Evolutionary conservation across 1,284 basidiomycete genomes (phyloP).

Genomic region (Irpex sp.): DNA sequence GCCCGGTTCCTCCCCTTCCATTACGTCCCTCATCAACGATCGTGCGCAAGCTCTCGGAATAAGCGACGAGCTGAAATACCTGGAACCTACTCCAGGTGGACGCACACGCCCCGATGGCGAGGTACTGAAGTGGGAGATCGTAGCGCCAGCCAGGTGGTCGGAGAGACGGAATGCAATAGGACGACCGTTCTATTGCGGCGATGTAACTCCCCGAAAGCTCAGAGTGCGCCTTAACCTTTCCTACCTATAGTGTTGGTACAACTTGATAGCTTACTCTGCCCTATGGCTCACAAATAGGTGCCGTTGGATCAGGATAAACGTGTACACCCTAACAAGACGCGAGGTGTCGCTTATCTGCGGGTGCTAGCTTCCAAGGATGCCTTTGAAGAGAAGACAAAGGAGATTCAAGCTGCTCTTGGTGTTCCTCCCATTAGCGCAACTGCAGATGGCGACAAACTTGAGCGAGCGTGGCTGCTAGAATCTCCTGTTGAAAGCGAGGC

Average conservation of each 20-base stretch:
- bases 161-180: slow-evolving; percentile 24
- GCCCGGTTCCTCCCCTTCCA: slow-evolving; percentile 27
- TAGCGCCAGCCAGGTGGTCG: slow-evolving; percentile 28
- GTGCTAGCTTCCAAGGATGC: slow-evolving; percentile 30
- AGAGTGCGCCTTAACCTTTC: slow-evolving; percentile 40
- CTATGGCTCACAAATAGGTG: slow-evolving; percentile 32
- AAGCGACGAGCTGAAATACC: slow-evolving; percentile 35
- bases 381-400: slow-evolving; percentile 28
- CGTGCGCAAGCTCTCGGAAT: slow-evolving; percentile 33
- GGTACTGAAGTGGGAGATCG: slow-evolving; percentile 56
- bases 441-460: background rate
- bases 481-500: background rate
- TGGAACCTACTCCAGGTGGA: slow-evolving; percentile 43
- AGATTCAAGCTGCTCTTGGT: slow-evolving; percentile 48
- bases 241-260: background rate
- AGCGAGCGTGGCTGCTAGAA: background rate
- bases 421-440: slow-evolving; percentile 22
- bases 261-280: background rate
- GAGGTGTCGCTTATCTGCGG: slow-evolving; percentile 44
- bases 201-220: slow-evolving; percentile 55
- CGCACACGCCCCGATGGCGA: slow-evolving; percentile 49
- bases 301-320: slow-evolving; percentile 42
- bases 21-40: slow-evolving; percentile 50
- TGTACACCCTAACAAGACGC: slow-evolving; percentile 44
- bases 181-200: slow-evolving; percentile 69